A percentile compares a stretch with the other conserved stretches of the same genome.
Conservation (phyloP, 1,139 yeast species). For the Diutina siamensis region DNA sequence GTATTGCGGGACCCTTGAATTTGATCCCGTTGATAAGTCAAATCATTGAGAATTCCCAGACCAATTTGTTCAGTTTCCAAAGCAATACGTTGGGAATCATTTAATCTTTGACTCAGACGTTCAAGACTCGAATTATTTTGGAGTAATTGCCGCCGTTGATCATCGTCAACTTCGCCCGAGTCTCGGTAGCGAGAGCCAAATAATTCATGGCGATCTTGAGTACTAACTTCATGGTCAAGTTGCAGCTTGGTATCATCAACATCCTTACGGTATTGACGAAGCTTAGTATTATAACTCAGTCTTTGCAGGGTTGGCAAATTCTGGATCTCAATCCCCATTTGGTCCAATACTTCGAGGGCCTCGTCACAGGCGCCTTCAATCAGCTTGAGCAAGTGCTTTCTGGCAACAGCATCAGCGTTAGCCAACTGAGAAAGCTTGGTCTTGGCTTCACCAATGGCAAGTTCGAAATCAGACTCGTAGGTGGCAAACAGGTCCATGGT, state of each 20-base stretch:
- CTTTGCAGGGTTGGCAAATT: slow-evolving; percentile 65
- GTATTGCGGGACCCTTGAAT: slow-evolving; percentile 75
- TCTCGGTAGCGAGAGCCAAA: slow-evolving; percentile 43
- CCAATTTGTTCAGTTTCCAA: slow-evolving; percentile 89
- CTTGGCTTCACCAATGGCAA: slow-evolving; percentile 60
- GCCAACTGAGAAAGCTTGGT: slow-evolving; percentile 52
- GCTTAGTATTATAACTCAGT: slow-evolving; percentile 54
- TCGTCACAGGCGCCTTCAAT: slow-evolving; percentile 66
- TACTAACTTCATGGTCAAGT: slow-evolving; percentile 42
- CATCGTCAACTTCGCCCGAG: slow-evolving; percentile 33
- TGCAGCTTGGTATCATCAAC: slow-evolving; percentile 46
- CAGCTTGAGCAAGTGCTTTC: slow-evolving; percentile 42
- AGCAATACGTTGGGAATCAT: slow-evolving; percentile 85
- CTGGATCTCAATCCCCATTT: slow-evolving; percentile 71
- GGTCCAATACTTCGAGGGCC: slow-evolving; percentile 68
- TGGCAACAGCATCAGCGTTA: slow-evolving; percentile 35
- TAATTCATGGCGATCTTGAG: slow-evolving; percentile 52
- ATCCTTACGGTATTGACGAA: slow-evolving; percentile 56
- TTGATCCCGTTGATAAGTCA: slow-evolving; percentile 91
- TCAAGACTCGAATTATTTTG: slow-evolving; percentile 74
- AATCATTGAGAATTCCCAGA: slow-evolving; percentile 77
- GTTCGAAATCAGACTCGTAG: slow-evolving; percentile 66
- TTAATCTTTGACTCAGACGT: slow-evolving; percentile 69
- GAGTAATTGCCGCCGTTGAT: slow-evolving; percentile 74
- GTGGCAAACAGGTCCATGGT: slow-evolving; percentile 34